These are phyloP conservation scores for Pythium apleroticum DNA, from an alignment of 352 stramenopile genomes.

Conservation along the genomic window DNA sequence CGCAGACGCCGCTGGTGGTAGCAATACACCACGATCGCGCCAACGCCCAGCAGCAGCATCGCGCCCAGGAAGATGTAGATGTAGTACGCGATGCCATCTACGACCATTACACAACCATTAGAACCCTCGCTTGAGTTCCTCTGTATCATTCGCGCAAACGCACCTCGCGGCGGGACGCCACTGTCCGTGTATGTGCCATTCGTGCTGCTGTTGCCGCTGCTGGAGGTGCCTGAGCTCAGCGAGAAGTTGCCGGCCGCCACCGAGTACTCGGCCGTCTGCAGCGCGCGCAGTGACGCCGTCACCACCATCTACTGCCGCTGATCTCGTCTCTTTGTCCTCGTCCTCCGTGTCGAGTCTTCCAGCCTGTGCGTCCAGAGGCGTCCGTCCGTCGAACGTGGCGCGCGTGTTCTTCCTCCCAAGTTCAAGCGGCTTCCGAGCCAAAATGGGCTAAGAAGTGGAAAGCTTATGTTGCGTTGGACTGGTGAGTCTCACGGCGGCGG, in stretches of 20 bases:
- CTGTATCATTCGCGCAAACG: not conserved
- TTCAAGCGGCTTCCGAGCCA: not conserved
- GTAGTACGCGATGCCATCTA: slow-evolving; percentile 48
- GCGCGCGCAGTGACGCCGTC: slow-evolving; percentile 6
- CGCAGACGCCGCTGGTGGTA: slow-evolving; percentile 60
- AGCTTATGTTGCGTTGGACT: not conserved
- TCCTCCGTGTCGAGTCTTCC: not conserved
- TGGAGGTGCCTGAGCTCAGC: slow-evolving; percentile 5
- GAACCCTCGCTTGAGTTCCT: too few species aligned
- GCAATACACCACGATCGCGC: slow-evolving; percentile 59
- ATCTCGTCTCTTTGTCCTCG: not conserved
- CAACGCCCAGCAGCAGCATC: slow-evolving; percentile 43
- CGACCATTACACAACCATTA: not conserved
- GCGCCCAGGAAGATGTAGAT: slow-evolving; percentile 75
- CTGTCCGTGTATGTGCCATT: not conserved
- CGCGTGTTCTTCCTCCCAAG: not conserved
- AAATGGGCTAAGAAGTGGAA: slow-evolving; percentile 1
- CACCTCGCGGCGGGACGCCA: not conserved
- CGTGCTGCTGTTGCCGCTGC: slow-evolving; percentile 1
- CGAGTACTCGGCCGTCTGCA: slow-evolving; percentile 20
- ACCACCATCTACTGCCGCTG: not conserved
- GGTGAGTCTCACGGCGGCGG: too few species aligned
- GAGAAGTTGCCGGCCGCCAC: slow-evolving; percentile 1
- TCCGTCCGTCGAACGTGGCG: not conserved
- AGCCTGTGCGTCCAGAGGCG: not conserved